Base-by-base conservation (phyloP, 1,284 basidiomycete species). In the Ustilago cynodontis region DNA sequence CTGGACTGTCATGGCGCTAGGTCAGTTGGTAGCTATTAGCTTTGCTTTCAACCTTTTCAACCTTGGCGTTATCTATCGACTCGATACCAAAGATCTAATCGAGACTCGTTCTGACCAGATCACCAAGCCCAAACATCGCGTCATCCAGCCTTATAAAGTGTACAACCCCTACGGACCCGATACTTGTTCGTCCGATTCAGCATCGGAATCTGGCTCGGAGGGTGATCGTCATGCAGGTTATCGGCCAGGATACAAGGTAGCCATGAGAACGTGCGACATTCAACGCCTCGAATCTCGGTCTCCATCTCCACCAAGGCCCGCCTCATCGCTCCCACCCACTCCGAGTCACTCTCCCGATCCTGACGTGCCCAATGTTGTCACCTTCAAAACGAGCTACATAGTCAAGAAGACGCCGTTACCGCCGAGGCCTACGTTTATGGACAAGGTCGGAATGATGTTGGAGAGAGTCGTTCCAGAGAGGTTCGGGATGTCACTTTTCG, bases 1-100 rank as follows among this genome's bases (percentile, higher is more conserved):
- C 0, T 91, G 90, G 90, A 90, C 90, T 0, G 92, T 91, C 86
- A 92, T 93, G 91, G 86, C 92, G 41, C 88, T 93, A 3, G 92
- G 92, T 7, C 92, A 93, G 85, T 82, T 92, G 16, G 91, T 93
- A 54, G 91, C 92, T 41, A 91, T 93, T 50, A 91, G 90, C 14
- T 90, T 92, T 41, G 90, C 91, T 2, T 89, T 89, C 10, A 90
- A 90, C 64, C 88, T 93, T 24, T 92, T 92, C 87, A 89, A 90
- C 72, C 84, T 90, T 1, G 90, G 91, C n/a, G 66, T 91, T 24
- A 80, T 88, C 59, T 85, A 89, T 11, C 87, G 88, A 33, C 80
- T 66, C 39, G 67, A 68, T 16, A 29, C 54, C 2, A 2, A 14
- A 16, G 65, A 72, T 14, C 26, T 77, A 11, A 16, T 66, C 16